Base-by-base conservation (phyloP, 2,329 filamentous ascomycete species). In the Lasiodiplodia sp. region DNA sequence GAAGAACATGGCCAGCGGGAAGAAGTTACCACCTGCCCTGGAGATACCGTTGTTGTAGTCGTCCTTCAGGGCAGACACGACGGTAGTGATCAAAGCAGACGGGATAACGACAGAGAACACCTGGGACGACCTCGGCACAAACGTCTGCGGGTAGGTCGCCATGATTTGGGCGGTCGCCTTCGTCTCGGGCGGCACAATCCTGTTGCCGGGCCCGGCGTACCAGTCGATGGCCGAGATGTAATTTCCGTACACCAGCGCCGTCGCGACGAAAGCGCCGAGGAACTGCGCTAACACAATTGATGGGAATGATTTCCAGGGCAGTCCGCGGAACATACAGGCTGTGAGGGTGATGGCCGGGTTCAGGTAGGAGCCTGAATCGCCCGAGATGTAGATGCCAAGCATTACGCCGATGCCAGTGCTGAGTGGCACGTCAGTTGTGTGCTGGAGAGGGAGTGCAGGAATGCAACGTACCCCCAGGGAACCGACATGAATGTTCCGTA, bases 21-120 rank as follows among this genome's bases (percentile, higher is more conserved):
- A 80, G 76, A 76, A 79, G 68, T 79, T 79, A 44, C 77, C 76
- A 31, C 72, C 64, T 6, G 38, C 73, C 73, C 73, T 66, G 28
- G 64, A 47, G 52, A 4, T 70, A 75, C 76, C 74, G 49, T 75
- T 74, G 18, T 80, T 81, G 5, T 79, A 79, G 58, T 83, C 80
- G 70, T 90, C 88, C 68, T 90, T 88, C 62, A 93, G 79, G 0
- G 89, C 89, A 74, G 91, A 92, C 58, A 93, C 91, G 70, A 89
- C 83, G 73, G 92, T 91, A 86, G 92, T 90, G 28, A 93, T 80
- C 38, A 93, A 83, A 0, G 88, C 81, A 69, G 86, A 89, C 18
- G 89, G 88, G 62, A 93, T 83, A 71, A 92, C 90, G 73, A 93
- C 91, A 23, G 87, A 90, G 74, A 92, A 91, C 79, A 92, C 91